These are phyloP conservation scores for Smallanthus sonchifolius DNA, from an alignment of 129 eudicot species.

Conservation along the genomic window DNA sequence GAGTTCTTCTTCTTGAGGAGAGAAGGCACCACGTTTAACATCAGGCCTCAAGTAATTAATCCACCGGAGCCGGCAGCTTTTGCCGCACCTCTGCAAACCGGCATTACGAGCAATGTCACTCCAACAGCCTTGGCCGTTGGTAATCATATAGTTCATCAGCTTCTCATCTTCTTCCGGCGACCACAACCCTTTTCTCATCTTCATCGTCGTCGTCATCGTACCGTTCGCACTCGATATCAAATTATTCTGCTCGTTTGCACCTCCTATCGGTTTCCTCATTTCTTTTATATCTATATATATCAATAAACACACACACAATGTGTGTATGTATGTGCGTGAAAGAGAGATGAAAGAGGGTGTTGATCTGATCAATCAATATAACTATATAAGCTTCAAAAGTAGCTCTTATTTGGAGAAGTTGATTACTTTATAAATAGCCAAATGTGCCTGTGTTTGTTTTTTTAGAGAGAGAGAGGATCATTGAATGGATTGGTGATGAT, in stretches of 20 bases:
- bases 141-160: conserved; percentile 66
- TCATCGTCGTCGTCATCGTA: conserved; percentile 1
- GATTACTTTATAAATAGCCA: conserved; percentile 54
- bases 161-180: conserved; percentile 89
- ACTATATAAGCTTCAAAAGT: not conserved
- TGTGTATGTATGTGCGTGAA: conserved; percentile 8
- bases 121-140: conserved; percentile 88
- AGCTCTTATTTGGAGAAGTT: conserved; percentile 43
- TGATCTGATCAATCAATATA: not conserved
- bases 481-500: conserved; percentile 47
- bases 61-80: conserved; percentile 87
- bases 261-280: conserved; percentile 76
- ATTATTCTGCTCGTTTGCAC: not conserved
- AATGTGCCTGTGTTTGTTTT: conserved; percentile 26
- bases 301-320: not conserved
- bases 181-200: conserved; percentile 83
- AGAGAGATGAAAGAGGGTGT: not conserved
- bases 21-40: conserved; percentile 88
- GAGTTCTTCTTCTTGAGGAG: conserved; percentile 85
- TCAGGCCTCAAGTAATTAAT: conserved; percentile 87
- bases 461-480: conserved; percentile 23
- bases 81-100: conserved; percentile 79
- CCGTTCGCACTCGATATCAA: not conserved
- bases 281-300: not conserved
- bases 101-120: conserved; percentile 87